phyloP scores from a whole-genome alignment of 257 asterid genomes.

The Capsicum chinense region DNA sequence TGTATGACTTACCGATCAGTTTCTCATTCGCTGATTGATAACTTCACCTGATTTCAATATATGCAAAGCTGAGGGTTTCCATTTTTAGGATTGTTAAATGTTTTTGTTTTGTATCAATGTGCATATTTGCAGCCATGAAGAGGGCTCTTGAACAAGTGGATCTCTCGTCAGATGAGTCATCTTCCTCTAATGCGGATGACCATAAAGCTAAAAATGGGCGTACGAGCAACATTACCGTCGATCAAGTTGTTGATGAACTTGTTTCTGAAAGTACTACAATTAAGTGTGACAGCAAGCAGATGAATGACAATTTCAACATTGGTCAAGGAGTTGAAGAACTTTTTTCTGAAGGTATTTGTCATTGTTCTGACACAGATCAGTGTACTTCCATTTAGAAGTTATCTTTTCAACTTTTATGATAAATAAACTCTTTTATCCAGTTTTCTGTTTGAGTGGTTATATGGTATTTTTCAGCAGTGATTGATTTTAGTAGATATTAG shows the following conservation, averaged over 20 bases:
- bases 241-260: conserved; percentile 39
- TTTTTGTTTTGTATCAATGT: neutral
- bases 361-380: conserved; percentile 8
- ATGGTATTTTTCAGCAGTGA: neutral
- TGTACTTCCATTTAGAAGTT: neutral
- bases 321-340: conserved; percentile 42
- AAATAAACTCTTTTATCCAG: neutral
- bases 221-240: neutral
- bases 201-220: conserved; percentile 31
- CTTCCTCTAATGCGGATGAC: conserved; percentile 49
- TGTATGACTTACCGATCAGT: neutral
- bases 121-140: conserved; percentile 36
- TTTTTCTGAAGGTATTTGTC: conserved; percentile 52
- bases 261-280: conserved; percentile 52
- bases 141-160: conserved; percentile 53
- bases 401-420: neutral
- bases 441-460: neutral
- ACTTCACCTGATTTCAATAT: neutral
- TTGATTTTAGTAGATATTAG: neutral
- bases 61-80: neutral
- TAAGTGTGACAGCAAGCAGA: conserved; percentile 31
- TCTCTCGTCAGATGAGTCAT: conserved; percentile 63
- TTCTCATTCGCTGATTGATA: neutral
- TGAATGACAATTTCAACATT: neutral
- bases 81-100: neutral